phyloP scores from a whole-genome alignment of 208 protist genomes.

The Leishmania tarentolae region DNA sequence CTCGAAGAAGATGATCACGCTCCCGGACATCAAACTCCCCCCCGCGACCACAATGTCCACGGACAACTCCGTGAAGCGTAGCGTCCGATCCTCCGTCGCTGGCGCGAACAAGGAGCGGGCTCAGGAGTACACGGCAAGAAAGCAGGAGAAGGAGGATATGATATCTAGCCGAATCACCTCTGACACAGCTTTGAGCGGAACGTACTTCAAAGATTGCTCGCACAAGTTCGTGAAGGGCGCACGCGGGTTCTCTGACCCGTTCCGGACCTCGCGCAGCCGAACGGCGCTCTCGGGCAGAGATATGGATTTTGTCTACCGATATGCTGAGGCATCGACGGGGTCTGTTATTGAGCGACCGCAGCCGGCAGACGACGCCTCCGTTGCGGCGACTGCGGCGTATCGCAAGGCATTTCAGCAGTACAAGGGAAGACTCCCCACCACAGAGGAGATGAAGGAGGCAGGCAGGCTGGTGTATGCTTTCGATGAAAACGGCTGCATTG shows the following conservation, averaged over 20 bases:
- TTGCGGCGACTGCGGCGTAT: conserved; percentile 68
- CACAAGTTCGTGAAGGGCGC: conserved; percentile 25
- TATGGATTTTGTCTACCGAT: conserved; percentile 84
- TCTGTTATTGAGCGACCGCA: conserved; percentile 40
- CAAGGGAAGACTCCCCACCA: conserved; percentile 64
- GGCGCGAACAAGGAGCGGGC: conserved; percentile 19
- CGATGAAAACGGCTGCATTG: conserved; percentile 70
- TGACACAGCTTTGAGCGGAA: conserved; percentile 4
- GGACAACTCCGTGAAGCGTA: conserved; percentile 30
- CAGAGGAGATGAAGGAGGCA: conserved; percentile 80
- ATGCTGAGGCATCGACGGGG: conserved; percentile 60
- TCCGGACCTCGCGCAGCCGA: conserved; percentile 55
- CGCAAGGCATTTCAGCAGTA: conserved; percentile 71
- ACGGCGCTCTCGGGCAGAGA: conserved; percentile 61
- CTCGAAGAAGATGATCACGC: conserved; percentile 56
- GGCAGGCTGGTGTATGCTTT: conserved; percentile 69
- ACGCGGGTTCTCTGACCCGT: conserved; percentile 42
- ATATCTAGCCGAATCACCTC: conserved; percentile 10
- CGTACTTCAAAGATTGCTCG: conserved; percentile 69
- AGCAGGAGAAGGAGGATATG: conserved; percentile 32
- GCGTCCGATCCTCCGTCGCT: conserved; percentile 9
- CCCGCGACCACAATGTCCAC: conserved; percentile 40
- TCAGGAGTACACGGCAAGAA: conserved; percentile 25
- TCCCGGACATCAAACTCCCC: conserved; percentile 49
- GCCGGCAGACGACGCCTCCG: conserved; percentile 30